Evolutionary conservation across 1,139 yeast genomes (phyloP), one percentile per base, ranked within the genome.

Genomic region (Meyerozyma guilliermondii): DNA sequence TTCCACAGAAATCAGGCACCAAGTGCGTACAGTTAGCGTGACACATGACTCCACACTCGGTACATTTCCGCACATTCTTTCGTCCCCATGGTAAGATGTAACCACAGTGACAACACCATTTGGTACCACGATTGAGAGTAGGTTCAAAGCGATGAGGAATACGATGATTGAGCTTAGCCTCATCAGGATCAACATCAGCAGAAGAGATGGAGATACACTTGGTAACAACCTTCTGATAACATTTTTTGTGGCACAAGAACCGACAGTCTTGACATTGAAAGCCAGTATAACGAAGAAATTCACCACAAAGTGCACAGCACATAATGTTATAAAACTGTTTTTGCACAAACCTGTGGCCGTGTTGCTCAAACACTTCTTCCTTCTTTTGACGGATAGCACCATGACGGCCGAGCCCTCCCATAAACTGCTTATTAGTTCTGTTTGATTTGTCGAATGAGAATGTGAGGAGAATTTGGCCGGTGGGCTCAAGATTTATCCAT

Each of bases 101-200:
- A 47, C 98, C 98, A 75, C 98, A 92, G 60, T 92, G 98, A 56
- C 98, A 92, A 66, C 98, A 92, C 98, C 98, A 92, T 59, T 91
- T 91, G 5, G 98, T 95, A 54, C 97, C 95, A 67, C 91, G 85
- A 59, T 92, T 92, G 17, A 95, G 78, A 26, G 83, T 78, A 20
- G 94, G 91, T 51, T 87, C 96, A 61, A 91, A 91, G 59, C 97
- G 81, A 62, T 92, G 98, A 34, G 98, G 98, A 53, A 92, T 92
- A 52, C 95, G 87, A 60, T 92, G 98, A 57, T 92, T 92, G 62
- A 92, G 78, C 62, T 87, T 89, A 41, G 94, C 87, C 58, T 89
- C 98, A 58, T 86, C 95, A 4, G 84, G 80, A 60, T 85, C 95
- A 39, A 78, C 68, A 53, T 88, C 96, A n/a, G 87, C 79, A 50